Base-by-base conservation (phyloP, 768 basidiomycete species). In the Hebeloma cylindrosporum region DNA sequence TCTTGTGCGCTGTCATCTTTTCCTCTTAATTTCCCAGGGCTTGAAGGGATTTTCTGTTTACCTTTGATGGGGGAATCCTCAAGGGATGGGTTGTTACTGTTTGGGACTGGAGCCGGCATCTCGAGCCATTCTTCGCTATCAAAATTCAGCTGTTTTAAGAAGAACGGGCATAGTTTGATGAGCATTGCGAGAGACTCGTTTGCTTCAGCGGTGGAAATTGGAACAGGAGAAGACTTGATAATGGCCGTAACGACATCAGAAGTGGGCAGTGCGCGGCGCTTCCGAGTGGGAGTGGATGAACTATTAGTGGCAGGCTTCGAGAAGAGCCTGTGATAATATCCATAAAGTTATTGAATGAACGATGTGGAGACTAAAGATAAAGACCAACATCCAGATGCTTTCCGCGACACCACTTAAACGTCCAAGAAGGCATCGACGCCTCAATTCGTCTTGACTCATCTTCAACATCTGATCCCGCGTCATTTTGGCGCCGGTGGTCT, bases 331-430 rank as follows among this genome's bases (percentile, higher is more conserved):
- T 23, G 9, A 37, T 29, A 37, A 18, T 8, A 32, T 43, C 21
- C 45, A 16, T 20, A 10, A 16, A 38, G 29, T 32, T 13, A 22
- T 22, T 18, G 3, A 17, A 18, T 38, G 27, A 35, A 25, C 26
- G 20, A 25, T 29, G 9, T 22, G 14, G 20, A 43, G 13, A 48
- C 51, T 47, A 38, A 36, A n/a, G n/a, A n/a, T n/a, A n/a, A 45
- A 45, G n/a, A 67, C 82, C 62, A 50, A 87, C 90, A 91, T 90
- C 87, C 89, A 92, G 13, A 85, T 78, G 51, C 88, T 86, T 59
- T 93, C 89, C n/a, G 90, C 90, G 21, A 93, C 78, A 7, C 85
- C 83, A 20, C 77, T 75, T 5, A 93, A 74, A 14, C 90, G 80
- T 38, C 89, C 89, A 6, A 93, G 71, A 22, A 91, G 61, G 52